Base-by-base conservation (phyloP, 305 asterid species). In the Fraxinus greggii region DNA sequence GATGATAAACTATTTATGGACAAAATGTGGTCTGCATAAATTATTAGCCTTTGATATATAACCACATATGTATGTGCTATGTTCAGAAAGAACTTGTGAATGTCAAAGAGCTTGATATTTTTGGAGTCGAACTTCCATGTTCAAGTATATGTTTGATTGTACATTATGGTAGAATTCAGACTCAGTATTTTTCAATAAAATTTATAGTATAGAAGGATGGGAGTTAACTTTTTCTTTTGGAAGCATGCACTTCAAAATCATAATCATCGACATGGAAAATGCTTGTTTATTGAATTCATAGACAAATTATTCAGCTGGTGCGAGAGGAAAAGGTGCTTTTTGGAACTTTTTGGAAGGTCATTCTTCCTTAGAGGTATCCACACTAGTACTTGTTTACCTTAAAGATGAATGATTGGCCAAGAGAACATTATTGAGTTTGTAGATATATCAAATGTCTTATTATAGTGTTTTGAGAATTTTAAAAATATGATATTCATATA, bases 161-260 rank as follows among this genome's bases (percentile, higher is more conserved):
- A 2, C 31, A n/a, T 19, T 77, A 54, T 54, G 24, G 54, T 38
- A 78, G 84, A 77, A 54, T 81, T 72, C 81, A 48, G 81, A 79
- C 12, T 81, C 32, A 4, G 61, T 31, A 79, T 79, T 80, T 80
- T 83, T 56, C 78, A 80, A 77, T 42, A 15, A 59, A 81, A 26
- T 77, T 9, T 76, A 77, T 79, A 26, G 23, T 45, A 67, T 6
- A 42, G 21, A 79, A 74, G 32, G 32, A 35, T 36, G 48, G 77
- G 59, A 69, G 70, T 28, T 17, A 33, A 17, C 24, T 5, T 72
- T 72, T 72, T n/a, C 7, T 32, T 72, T 72, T 72, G 76, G 75
- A 32, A 72, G 76, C 15, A 2, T 72, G 13, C 28, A 72, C 76
- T 72, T 72, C 76, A 72, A 32, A 72, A 72, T 72, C 76, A 72